Evolutionary conservation across 2,329 filamentous ascomycete species (phyloP).

Genomic region (Trichophyton simii): DNA sequence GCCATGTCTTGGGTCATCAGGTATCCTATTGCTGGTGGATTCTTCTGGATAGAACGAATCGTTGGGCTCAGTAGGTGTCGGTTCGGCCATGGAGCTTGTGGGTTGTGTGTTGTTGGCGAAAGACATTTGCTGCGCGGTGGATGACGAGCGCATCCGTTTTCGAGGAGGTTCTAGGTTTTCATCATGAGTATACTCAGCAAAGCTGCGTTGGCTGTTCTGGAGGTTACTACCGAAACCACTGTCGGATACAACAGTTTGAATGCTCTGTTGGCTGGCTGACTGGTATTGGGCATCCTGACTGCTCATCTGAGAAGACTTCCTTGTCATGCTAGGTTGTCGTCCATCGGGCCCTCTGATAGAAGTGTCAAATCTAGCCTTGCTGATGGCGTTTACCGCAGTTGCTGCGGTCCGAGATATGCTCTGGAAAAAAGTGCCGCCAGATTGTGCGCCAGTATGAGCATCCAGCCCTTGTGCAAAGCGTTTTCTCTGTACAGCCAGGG

Average conservation of each 20-base stretch:
- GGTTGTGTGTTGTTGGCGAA: conserved; percentile 23
- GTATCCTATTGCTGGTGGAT: conserved; percentile 7
- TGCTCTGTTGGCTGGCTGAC: conserved; percentile 66
- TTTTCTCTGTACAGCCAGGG: conserved; percentile 91
- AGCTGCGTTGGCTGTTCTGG: conserved; percentile 40
- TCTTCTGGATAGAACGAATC: conserved; percentile 33
- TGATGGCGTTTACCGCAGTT: conserved; percentile 88
- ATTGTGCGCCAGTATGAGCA: conserved; percentile 49
- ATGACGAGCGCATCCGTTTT: conserved; percentile 55
- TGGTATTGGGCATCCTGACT: conserved; percentile 54
- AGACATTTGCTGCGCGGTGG: conserved; percentile 32
- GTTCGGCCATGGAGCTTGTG: conserved; percentile 28
- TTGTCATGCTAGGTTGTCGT: conserved; percentile 55
- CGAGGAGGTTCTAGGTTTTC: conserved; percentile 49
- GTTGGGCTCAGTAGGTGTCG: conserved; percentile 35
- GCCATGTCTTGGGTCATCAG: conserved; percentile 16
- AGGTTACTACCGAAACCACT: conserved; percentile 56
- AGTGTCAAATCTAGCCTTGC: conserved; percentile 87
- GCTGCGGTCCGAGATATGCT: conserved; percentile 91
- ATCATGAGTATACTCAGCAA: conserved; percentile 32
- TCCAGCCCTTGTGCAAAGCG: conserved; percentile 75
- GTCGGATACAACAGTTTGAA: conserved; percentile 57
- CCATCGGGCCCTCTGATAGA: conserved; percentile 54
- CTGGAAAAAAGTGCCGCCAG: conserved; percentile 84
- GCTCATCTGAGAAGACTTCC: conserved; percentile 52